phyloP scores from a whole-genome alignment of 768 basidiomycete species.

The Psilocybe cubensis region DNA sequence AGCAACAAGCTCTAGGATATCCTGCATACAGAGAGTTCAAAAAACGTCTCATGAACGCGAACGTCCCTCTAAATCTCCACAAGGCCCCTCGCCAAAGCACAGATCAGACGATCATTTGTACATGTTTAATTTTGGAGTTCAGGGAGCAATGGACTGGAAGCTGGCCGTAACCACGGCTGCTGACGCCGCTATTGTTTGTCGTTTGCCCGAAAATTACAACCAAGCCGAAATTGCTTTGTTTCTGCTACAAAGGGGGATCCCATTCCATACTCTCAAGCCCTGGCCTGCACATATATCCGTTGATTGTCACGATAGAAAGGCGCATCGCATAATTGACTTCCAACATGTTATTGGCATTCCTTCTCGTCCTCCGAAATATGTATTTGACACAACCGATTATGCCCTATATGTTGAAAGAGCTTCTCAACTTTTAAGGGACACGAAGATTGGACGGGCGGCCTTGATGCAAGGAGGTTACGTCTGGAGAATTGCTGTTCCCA shows the following conservation, averaged over 20 bases:
- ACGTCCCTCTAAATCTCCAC: too few species aligned
- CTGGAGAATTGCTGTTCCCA: slow-evolving; percentile 1
- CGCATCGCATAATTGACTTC: not conserved
- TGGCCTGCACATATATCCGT: too few species aligned
- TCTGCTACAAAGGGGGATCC: slow-evolving; percentile 1
- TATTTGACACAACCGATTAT: not conserved
- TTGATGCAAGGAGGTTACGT: slow-evolving; percentile 9
- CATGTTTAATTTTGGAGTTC: slow-evolving; percentile 1
- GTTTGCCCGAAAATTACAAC: not conserved
- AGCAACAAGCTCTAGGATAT: too few species aligned
- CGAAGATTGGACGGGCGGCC: not conserved
- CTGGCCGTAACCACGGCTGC: not conserved
- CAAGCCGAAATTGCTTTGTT: not conserved
- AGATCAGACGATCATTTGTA: too few species aligned
- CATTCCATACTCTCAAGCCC: not conserved
- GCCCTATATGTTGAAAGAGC: not conserved
- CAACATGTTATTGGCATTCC: not conserved
- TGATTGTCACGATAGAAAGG: not conserved
- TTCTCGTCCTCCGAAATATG: not conserved
- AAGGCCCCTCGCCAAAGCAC: too few species aligned
- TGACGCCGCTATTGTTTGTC: not conserved
- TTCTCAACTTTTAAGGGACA: not conserved
- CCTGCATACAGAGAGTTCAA: too few species aligned
- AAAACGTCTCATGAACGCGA: too few species aligned
- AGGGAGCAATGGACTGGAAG: not conserved